Base-by-base conservation (phyloP, 2,329 filamentous ascomycete genomes). In the Elsinoe perseae region DNA sequence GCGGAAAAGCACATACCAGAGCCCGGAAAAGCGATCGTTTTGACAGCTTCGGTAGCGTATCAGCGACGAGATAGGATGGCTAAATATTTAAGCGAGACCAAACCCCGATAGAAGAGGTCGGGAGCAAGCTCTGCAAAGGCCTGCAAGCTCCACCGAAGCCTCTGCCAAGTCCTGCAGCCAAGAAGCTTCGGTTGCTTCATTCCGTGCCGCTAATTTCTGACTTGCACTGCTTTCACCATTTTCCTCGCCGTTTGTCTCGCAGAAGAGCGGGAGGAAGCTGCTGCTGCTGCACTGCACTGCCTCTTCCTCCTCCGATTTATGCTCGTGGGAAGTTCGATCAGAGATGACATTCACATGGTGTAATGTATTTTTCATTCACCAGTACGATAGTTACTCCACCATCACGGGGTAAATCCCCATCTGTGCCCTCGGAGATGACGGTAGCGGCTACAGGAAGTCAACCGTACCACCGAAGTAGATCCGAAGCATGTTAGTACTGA, bases 101-200 rank as follows among this genome's bases (percentile, higher is more conserved):
- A 12, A 50, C 28, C 9, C 12, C 12, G 28, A 32, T 4, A 14
- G 21, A 14, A 28, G 43, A 46, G 18, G 43, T 46, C 43, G 43
- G 43, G 21, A 46, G 43, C 43, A 46, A 46, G 43, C 43, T 46
- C 18, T 16, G 16, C 9, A 43, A 43, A 43, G 21, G 18, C 16
- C 21, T 21, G 40, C 40, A 43, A 43, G 40, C 40, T 43, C 40
- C 40, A 43, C 40, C 40, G 18, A 43, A 43, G 40, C 40, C 43
- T 48, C n/a, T 16, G 43, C 23, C 43, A 48, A 48, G 43, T 18
- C 21, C 43, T 43, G 43, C 43, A 9, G 43, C 44, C 44, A 50
- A 50, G 44, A 32, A 25, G 40, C 40, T 44, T 21, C 20, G 20
- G 20, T 44, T 44, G 40, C 40, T 44, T 44, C 40, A 25, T 44